Percentiles rank a stretch among this genome's conserved stretches.
Evolutionary conservation across 2,329 filamentous ascomycete genomes (phyloP).

Genomic region (Calonectria naviculata): DNA sequence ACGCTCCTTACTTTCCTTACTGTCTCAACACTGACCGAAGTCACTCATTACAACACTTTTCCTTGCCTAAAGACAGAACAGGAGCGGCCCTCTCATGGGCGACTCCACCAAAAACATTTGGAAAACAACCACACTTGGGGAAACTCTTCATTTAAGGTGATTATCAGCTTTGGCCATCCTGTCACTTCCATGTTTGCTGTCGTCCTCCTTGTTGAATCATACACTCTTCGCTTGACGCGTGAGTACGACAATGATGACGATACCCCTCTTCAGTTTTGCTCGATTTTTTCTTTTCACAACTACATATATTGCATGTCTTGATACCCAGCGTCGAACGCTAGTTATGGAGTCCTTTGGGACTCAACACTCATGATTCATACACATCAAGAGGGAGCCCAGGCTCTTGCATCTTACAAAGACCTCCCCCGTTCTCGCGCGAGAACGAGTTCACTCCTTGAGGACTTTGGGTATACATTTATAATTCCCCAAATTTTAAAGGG

Average conservation of each 20-base stretch:
- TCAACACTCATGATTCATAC: constrained; percentile 34
- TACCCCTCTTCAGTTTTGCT: constrained; percentile 36
- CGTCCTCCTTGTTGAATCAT: constrained; percentile 7
- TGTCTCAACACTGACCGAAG: constrained; percentile 41
- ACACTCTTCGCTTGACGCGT: constrained; percentile 34
- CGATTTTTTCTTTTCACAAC: constrained; percentile 41
- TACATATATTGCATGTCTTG: constrained; percentile 44
- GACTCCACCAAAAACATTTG: constrained; percentile 32
- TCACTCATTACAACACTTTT: constrained; percentile 47
- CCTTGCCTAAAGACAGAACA: constrained; percentile 33
- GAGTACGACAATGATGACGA: constrained; percentile 39
- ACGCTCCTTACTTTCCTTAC: constrained; percentile 39
- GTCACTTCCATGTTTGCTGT: constrained; percentile 4
- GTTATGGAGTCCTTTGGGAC: constrained; percentile 35
- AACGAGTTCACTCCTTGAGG: constrained; percentile 33
- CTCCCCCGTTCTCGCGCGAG: constrained; percentile 20
- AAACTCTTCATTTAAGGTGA: constrained; percentile 36
- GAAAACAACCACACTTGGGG: constrained; percentile 29
- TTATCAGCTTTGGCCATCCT: not conserved
- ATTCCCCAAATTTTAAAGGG: constrained; percentile 27
- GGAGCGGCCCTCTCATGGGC: constrained; percentile 11
- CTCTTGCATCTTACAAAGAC: constrained; percentile 17
- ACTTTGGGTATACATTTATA: constrained; percentile 18
- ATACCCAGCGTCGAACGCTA: constrained; percentile 43
- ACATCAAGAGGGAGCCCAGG: constrained; percentile 32